A percentile compares a stretch with the other conserved stretches of the same genome.
Evolutionary conservation across 345 rosid genomes (phyloP).

Genomic region (Syzygium jambos): DNA sequence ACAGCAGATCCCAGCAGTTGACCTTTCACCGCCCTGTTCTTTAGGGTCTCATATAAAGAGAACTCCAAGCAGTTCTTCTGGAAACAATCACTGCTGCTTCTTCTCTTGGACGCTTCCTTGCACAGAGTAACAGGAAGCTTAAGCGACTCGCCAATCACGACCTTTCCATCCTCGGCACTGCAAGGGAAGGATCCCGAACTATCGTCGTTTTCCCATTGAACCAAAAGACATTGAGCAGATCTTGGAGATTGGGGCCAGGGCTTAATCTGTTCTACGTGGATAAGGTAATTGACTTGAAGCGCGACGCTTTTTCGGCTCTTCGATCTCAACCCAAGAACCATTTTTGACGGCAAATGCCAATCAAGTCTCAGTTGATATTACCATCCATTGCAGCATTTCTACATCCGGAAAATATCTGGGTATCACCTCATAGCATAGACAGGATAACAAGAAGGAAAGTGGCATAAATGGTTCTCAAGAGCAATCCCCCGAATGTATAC

Average conservation of each 20-base stretch:
- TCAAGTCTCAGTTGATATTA: slow-evolving; percentile 3
- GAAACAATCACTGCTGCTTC: slow-evolving; percentile 26
- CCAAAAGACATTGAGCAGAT: slow-evolving; percentile 42
- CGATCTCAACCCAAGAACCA: slow-evolving; percentile 64
- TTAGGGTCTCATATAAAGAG: slow-evolving; percentile 54
- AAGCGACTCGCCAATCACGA: slow-evolving; percentile 57
- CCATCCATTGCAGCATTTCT: slow-evolving; percentile 12
- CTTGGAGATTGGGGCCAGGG: slow-evolving; percentile 72
- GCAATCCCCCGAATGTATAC: background rate
- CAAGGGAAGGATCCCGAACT: slow-evolving; percentile 55
- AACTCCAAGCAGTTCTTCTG: slow-evolving; percentile 71
- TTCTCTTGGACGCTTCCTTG: slow-evolving; percentile 39
- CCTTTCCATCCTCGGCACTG: slow-evolving; percentile 40
- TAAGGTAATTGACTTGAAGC: slow-evolving; percentile 29
- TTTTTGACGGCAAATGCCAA: slow-evolving; percentile 4
- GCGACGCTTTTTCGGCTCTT: slow-evolving; percentile 36
- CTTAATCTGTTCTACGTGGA: slow-evolving; percentile 49
- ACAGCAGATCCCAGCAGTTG: slow-evolving; percentile 70
- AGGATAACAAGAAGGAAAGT: background rate
- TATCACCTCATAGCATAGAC: background rate
- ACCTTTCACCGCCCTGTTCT: slow-evolving; percentile 54
- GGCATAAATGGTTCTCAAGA: background rate
- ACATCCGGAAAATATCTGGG: background rate
- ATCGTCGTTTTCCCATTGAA: slow-evolving; percentile 74
- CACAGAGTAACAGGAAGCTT: slow-evolving; percentile 43